Evolutionary conservation across 108 stramenopile genomes (phyloP), one percentile per base, ranked within the genome.

Genomic region (Nitzschia inconspicua): DNA sequence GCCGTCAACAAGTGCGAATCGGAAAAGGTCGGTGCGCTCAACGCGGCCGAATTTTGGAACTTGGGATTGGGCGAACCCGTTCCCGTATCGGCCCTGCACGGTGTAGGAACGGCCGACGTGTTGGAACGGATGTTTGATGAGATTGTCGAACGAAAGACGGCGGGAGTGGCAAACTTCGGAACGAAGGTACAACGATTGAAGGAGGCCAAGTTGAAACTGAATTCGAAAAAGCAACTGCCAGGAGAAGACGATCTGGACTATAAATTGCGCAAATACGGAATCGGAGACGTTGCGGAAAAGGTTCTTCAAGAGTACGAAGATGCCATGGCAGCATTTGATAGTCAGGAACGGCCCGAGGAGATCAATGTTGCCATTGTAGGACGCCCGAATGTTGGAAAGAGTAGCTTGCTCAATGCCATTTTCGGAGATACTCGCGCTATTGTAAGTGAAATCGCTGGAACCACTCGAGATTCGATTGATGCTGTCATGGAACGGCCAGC

Each of bases 1-100:
- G 96, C 95, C 20, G 96, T 98, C 40, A 98, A 98, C 77, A 98
- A 98, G 70, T 98, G 97, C 78, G 97, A 98, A 77, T 80, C 75
- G 59, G 86, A 89, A 73, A 84, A 74, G 54, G 82, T 70, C 22
- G 88, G 85, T 18, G 70, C 74, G 19, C 58, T 82, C 37, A 53
- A 84, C 46, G 93, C 93, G 7, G 84, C 92, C 24, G 95, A 97
- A 34, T 98, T 97, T 82, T 97, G 95, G 93, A 63, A 76, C 19
- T 67, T 99, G 44, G 97, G 97, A n/a, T 66, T 99, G 18, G 97
- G 97, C 30, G 91, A 96, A 59, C 97, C 98, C 18, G 65, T 77
- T 57, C 83, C 96, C 10, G 94, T 97, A 23, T 95, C 93, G 42
- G 98, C 97, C 9, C 62, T 97, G 53, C 98, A 99, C 75, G 97